Conservation (phyloP, 2,329 filamentous ascomycete genomes). For the Claviceps pazoutovae region DNA sequence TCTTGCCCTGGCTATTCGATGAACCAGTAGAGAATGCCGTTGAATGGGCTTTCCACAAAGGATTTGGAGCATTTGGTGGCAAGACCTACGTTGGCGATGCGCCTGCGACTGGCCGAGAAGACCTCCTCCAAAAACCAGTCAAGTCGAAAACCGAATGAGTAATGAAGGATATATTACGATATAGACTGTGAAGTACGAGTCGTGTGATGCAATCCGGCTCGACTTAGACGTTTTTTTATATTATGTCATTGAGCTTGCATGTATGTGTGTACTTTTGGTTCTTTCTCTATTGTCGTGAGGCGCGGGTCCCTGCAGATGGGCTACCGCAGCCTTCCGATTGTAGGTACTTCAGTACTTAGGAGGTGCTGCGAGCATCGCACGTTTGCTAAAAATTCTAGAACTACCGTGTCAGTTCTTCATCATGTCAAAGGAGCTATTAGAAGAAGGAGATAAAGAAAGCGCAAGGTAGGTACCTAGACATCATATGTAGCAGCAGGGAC, state of each 20-base stretch:
- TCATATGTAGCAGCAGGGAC: too few relatives aligned
- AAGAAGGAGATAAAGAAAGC: too few relatives aligned
- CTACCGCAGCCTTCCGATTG: too few relatives aligned
- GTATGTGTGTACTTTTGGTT: background rate
- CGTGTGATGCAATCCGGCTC: slow-evolving; percentile 4
- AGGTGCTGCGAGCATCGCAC: too few relatives aligned
- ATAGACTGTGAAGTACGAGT: slow-evolving; percentile 2
- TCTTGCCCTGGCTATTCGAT: slow-evolving; percentile 75
- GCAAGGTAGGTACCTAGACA: too few relatives aligned
- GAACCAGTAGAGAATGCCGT: slow-evolving; percentile 85
- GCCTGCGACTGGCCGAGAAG: slow-evolving; percentile 36
- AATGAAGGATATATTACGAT: background rate
- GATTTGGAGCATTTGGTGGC: slow-evolving; percentile 60
- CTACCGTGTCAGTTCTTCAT: too few relatives aligned
- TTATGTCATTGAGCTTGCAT: background rate
- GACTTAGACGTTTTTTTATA: background rate
- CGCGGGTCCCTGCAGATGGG: background rate
- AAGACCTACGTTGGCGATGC: slow-evolving; percentile 39
- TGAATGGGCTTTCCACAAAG: slow-evolving; percentile 79
- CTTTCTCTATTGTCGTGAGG: background rate
- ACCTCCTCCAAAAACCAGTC: slow-evolving; percentile 25
- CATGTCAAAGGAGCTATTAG: too few relatives aligned
- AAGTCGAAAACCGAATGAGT: slow-evolving; percentile 31
- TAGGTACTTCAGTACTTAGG: too few relatives aligned
- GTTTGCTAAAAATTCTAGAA: too few relatives aligned